Conservation (phyloP, 768 basidiomycete species). For the Pleurotus tuoliensis region DNA sequence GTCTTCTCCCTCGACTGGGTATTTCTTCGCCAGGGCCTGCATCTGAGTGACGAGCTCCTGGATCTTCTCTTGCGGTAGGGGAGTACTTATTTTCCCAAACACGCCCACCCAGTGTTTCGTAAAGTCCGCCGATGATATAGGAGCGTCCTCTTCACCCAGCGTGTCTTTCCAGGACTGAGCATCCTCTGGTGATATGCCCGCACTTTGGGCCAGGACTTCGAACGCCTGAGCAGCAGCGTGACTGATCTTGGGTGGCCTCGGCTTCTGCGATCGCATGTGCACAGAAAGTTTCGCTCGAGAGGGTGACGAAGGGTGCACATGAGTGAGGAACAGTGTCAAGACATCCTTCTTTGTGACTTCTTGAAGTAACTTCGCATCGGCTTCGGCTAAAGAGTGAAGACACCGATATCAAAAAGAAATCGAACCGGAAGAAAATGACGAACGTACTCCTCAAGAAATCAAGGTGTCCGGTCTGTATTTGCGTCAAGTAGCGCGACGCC, state of each 20-base stretch:
- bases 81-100: conserved; percentile 19
- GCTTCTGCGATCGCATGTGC: conserved; percentile 73
- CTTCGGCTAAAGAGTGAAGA: conserved; percentile 45
- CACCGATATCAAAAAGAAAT: conserved; percentile 8
- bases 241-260: conserved; percentile 58
- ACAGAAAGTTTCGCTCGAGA: conserved; percentile 80
- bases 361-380: conserved; percentile 66
- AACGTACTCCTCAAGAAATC: conserved; percentile 84
- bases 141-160: conserved; percentile 51
- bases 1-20: conserved; percentile 53
- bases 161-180: conserved; percentile 43
- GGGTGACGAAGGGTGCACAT: conserved; percentile 64
- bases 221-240: conserved; percentile 61
- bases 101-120: conserved; percentile 58
- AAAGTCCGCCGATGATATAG: conserved; percentile 52
- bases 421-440: background rate
- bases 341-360: conserved; percentile 74
- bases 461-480: conserved; percentile 75
- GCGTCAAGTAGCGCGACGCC: conserved; percentile 56
- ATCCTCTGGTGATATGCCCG: conserved; percentile 46
- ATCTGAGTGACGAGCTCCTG: conserved; percentile 49
- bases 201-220: conserved; percentile 43
- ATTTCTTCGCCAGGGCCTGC: conserved; percentile 49
- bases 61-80: conserved; percentile 30
- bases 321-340: conserved; percentile 59